These are phyloP conservation scores for Lyophyllum decastes DNA, from an alignment of 768 basidiomycete genomes.

Conservation along the genomic window DNA sequence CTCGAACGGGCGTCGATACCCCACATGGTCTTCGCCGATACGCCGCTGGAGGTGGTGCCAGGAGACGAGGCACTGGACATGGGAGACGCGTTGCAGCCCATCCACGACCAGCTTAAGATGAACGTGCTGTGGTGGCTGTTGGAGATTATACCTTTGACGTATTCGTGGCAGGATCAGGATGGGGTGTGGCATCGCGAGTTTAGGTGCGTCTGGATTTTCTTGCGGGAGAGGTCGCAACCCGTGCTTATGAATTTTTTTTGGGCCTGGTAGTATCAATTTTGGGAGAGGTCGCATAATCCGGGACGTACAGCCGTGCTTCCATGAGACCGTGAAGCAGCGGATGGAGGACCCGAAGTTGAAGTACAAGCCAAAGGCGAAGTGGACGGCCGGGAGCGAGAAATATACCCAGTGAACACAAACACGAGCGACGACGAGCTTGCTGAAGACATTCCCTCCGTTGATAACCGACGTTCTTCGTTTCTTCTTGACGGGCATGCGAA, in stretches of 20 bases:
- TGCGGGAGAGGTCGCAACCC: neutral
- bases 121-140: conserved; percentile 67
- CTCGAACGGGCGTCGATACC: conserved; percentile 46
- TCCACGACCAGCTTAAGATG: conserved; percentile 52
- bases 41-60: conserved; percentile 6
- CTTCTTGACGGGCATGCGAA: neutral
- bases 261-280: conserved; percentile 44
- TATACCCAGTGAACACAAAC: conserved; percentile 35
- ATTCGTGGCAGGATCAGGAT: conserved; percentile 55
- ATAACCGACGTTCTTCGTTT: neutral
- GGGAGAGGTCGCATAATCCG: conserved; percentile 58
- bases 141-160: conserved; percentile 60
- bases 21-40: conserved; percentile 3
- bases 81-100: conserved; percentile 46
- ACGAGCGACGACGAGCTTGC: too few species aligned
- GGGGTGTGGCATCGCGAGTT: conserved; percentile 56
- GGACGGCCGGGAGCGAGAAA: conserved; percentile 43
- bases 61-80: conserved; percentile 23
- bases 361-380: conserved; percentile 62
- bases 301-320: conserved; percentile 53
- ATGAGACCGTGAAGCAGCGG: conserved; percentile 62
- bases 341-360: conserved; percentile 46
- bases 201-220: conserved; percentile 43
- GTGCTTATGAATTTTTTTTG: neutral
- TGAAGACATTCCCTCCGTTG: too few species aligned